phyloP scores from a whole-genome alignment of 2,329 filamentous ascomycete genomes.

The Zopfia rhizophila region DNA sequence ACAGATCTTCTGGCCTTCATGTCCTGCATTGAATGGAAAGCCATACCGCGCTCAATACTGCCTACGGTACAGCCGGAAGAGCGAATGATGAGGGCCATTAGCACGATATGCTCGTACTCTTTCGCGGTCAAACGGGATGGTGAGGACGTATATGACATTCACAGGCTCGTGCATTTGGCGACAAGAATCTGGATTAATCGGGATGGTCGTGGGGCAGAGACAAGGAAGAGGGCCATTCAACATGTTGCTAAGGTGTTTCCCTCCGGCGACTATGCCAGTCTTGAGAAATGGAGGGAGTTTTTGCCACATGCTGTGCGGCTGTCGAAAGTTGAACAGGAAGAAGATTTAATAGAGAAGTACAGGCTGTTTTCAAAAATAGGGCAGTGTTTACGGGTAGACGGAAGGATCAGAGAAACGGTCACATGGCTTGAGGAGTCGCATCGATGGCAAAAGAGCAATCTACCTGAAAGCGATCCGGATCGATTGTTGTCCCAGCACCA shows the following conservation, averaged over 20 bases:
- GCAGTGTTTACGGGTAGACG: conserved; percentile 7
- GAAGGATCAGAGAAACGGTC: conserved; percentile 9
- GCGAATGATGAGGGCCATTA: conserved; percentile 30
- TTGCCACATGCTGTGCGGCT: conserved; percentile 10
- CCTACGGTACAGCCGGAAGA: conserved; percentile 17
- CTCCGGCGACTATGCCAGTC: neutral
- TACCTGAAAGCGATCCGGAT: neutral
- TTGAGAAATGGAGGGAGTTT: neutral
- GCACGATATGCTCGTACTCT: conserved; percentile 35
- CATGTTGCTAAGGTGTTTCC: neutral
- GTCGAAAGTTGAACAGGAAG: neutral
- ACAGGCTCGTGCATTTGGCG: conserved; percentile 29
- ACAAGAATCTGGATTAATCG: conserved; percentile 23
- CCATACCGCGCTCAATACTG: conserved; percentile 28
- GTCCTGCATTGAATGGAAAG: conserved; percentile 42
- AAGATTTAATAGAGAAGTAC: neutral
- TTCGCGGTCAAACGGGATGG: conserved; percentile 24
- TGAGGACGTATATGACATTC: conserved; percentile 21
- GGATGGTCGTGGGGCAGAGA: neutral
- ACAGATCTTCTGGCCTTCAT: conserved; percentile 54
- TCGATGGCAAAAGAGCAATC: conserved; percentile 7
- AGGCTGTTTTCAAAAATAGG: conserved; percentile 4
- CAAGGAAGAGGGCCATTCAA: neutral
- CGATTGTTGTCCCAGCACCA: neutral
- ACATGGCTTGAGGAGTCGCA: conserved; percentile 9